phyloP scores from a whole-genome alignment of 2,329 filamentous ascomycete species.

The Curvularia lunata region DNA sequence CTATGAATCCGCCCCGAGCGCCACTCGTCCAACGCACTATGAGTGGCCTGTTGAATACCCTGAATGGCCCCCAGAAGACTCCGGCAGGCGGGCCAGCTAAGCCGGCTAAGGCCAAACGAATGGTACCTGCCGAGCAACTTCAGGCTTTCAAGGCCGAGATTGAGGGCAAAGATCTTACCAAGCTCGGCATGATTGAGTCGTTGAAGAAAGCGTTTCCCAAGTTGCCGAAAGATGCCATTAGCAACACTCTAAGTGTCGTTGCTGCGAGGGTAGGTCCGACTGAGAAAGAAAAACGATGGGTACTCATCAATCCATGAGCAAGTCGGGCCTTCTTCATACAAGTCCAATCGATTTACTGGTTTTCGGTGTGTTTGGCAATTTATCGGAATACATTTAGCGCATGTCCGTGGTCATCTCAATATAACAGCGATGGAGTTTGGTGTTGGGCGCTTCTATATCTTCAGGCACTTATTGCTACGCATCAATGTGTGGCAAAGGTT shows the following conservation, averaged over 20 bases:
- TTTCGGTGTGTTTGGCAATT: background rate
- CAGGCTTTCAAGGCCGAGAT: constrained; percentile 73
- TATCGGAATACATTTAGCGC: background rate
- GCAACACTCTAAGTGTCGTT: constrained; percentile 69
- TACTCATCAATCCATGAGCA: constrained; percentile 35
- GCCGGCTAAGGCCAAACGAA: constrained; percentile 50
- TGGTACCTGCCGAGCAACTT: constrained; percentile 66
- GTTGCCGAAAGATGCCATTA: constrained; percentile 72
- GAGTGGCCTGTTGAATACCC: constrained; percentile 44
- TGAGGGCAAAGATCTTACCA: constrained; percentile 73
- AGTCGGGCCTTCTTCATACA: background rate
- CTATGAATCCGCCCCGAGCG: constrained; percentile 51
- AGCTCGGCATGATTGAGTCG: constrained; percentile 75
- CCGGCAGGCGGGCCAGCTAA: constrained; percentile 34
- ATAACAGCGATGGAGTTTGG: constrained; percentile 4
- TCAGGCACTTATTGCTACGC: constrained; percentile 1
- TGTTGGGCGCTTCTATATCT: constrained; percentile 3
- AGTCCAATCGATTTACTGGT: background rate
- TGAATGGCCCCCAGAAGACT: constrained; percentile 29
- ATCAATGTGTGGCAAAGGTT: background rate
- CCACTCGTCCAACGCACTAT: constrained; percentile 51
- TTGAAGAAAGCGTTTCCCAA: constrained; percentile 77
- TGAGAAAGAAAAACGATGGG: constrained; percentile 70
- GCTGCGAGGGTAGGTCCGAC: constrained; percentile 69
- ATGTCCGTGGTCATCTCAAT: constrained; percentile 1